Conservation (phyloP, 148 eudicot species). For the Selenicereus undatus region DNA sequence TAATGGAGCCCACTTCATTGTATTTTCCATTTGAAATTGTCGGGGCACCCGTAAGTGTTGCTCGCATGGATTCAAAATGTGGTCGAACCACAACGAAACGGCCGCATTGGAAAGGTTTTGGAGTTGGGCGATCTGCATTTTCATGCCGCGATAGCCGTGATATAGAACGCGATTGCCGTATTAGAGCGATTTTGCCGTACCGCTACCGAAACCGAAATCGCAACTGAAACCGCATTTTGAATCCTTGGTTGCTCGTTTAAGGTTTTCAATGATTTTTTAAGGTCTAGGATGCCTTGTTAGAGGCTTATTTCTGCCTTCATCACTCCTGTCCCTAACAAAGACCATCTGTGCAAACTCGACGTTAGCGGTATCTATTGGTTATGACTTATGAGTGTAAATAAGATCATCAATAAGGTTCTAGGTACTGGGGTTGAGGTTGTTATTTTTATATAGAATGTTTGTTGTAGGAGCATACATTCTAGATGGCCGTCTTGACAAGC, state of each 20-base stretch:
- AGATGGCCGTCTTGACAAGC: not conserved
- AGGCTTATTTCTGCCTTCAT: not conserved
- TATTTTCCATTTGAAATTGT: no score
- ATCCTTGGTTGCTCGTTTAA: not conserved
- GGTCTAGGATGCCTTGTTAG: not conserved
- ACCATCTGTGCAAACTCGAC: not conserved
- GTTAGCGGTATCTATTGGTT: not conserved
- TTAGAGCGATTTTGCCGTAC: no score
- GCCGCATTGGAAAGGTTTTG: no score
- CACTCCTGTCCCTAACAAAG: not conserved
- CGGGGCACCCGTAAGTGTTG: not conserved
- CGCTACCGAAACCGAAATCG: no score
- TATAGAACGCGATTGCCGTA: no score
- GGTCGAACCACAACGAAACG: no score
- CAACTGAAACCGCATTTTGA: no score
- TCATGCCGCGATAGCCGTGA: no score
- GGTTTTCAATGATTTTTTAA: not conserved
- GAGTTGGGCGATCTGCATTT: no score
- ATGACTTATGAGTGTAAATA: not conserved
- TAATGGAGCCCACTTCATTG: not conserved
- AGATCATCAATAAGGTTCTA: not conserved
- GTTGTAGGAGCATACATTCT: not conserved
- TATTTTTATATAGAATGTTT: no score
- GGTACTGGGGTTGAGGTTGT: not conserved
- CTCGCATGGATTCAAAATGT: no score